These are phyloP conservation scores for Xylaria cubensis DNA, from an alignment of 495 filamentous ascomycete genomes.

Conservation along the genomic window DNA sequence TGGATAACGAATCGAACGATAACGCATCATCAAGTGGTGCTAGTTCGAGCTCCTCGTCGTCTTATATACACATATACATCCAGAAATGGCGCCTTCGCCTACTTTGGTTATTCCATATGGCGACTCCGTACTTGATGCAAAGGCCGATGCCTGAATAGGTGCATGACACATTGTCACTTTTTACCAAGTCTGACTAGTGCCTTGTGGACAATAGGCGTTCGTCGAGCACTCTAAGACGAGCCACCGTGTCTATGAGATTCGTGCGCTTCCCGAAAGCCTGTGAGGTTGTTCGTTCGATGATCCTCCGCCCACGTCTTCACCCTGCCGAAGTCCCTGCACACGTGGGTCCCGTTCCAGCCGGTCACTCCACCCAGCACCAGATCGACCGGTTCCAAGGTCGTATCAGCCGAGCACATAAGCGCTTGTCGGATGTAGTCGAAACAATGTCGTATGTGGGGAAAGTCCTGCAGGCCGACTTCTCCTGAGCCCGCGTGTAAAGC, in stretches of 20 bases:
- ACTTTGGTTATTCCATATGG: not conserved
- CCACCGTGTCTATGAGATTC: not conserved
- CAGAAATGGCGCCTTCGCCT: not conserved
- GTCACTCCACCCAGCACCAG: constrained; percentile 24
- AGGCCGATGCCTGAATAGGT: not conserved
- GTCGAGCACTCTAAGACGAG: not conserved
- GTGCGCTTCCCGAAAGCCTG: constrained; percentile 11
- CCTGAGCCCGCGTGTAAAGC: constrained; percentile 2
- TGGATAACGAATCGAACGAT: not conserved
- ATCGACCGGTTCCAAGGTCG: constrained; percentile 27
- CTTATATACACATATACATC: constrained; percentile 3
- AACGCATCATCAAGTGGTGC: not conserved
- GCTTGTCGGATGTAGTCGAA: constrained; percentile 29
- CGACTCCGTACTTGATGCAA: not conserved
- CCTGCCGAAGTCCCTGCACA: constrained; percentile 25
- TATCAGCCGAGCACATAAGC: constrained; percentile 26
- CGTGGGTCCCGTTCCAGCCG: constrained; percentile 27
- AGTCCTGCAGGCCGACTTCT: constrained; percentile 3
- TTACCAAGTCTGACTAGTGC: not conserved
- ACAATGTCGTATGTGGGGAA: constrained; percentile 31
- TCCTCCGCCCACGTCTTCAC: constrained; percentile 17
- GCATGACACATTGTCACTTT: not conserved
- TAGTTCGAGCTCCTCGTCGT: not conserved
- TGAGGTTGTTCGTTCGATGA: constrained; percentile 19
- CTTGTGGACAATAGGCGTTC: not conserved